Conservation (phyloP, 1,284 basidiomycete genomes). For the Phlebopus sp. region DNA sequence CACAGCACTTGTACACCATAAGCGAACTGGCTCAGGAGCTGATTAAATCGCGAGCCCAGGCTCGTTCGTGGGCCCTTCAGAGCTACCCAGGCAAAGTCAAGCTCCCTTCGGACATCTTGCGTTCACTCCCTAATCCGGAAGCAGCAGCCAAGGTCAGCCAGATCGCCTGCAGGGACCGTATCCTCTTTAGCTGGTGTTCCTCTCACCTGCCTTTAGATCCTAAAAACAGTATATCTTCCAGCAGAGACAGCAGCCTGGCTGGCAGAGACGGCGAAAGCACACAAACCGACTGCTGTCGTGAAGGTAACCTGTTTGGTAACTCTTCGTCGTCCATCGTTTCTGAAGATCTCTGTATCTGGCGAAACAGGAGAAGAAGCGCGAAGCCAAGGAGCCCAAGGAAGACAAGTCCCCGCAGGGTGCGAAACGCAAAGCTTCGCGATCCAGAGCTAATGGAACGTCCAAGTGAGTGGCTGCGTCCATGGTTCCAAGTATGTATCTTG, state of each 20-base stretch:
- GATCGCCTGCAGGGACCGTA: neutral
- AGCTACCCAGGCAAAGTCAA: slow-evolving; percentile 80
- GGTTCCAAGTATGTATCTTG: neutral
- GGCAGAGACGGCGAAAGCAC: slow-evolving; percentile 32
- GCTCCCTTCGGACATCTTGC: slow-evolving; percentile 82
- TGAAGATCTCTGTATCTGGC: neutral
- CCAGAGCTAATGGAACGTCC: slow-evolving; percentile 37
- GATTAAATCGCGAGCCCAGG: slow-evolving; percentile 68
- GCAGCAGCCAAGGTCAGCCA: slow-evolving; percentile 55
- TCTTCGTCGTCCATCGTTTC: neutral
- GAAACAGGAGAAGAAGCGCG: slow-evolving; percentile 34
- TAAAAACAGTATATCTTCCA: slow-evolving; percentile 64
- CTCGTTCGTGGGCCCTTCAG: slow-evolving; percentile 73
- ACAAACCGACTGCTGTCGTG: slow-evolving; percentile 14
- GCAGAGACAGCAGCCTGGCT: slow-evolving; percentile 58
- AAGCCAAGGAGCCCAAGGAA: slow-evolving; percentile 25
- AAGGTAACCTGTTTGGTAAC: slow-evolving; percentile 6
- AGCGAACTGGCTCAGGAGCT: slow-evolving; percentile 88
- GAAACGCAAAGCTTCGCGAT: slow-evolving; percentile 42
- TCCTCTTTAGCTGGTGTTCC: slow-evolving; percentile 5
- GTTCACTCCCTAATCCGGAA: slow-evolving; percentile 59
- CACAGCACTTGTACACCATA: slow-evolving; percentile 84
- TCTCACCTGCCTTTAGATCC: slow-evolving; percentile 41
- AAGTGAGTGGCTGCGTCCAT: slow-evolving; percentile 35
- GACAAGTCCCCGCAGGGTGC: slow-evolving; percentile 32